Evolutionary conservation across 768 basidiomycete genomes (phyloP).

Genomic region (Gelatoporia subvermispora): DNA sequence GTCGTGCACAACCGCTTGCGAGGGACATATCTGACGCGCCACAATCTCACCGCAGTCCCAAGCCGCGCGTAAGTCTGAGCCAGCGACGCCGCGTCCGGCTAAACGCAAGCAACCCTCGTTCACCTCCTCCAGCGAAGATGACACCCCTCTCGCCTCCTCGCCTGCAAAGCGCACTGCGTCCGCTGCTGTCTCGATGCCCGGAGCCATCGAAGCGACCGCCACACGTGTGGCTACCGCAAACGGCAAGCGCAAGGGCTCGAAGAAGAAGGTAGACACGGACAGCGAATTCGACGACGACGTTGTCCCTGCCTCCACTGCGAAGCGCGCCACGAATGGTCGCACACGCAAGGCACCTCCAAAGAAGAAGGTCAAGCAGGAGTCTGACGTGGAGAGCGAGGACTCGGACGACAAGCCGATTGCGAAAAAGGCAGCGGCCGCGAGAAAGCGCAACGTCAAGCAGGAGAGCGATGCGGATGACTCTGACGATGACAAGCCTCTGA

Average conservation of each 20-base stretch:
- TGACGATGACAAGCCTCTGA: constrained; percentile 42
- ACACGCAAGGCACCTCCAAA: constrained; percentile 11
- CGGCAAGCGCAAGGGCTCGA: constrained; percentile 37
- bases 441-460: constrained; percentile 39
- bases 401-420: constrained; percentile 26
- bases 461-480: constrained; percentile 48
- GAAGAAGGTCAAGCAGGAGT: constrained; percentile 22
- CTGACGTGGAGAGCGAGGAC: constrained; percentile 24
- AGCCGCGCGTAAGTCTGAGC: constrained; percentile 43
- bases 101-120: constrained; percentile 61
- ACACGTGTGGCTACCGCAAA: constrained; percentile 21
- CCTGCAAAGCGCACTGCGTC: constrained; percentile 49
- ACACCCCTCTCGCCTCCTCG: constrained; percentile 68
- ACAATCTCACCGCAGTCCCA: constrained; percentile 40
- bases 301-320: constrained; percentile 39
- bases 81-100: constrained; percentile 24
- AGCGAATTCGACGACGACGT: constrained; percentile 40
- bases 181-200: constrained; percentile 36
- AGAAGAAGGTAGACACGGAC: constrained; percentile 29
- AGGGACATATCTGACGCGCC: not conserved
- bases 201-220: constrained; percentile 36
- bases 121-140: constrained; percentile 67
- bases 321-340: constrained; percentile 40
- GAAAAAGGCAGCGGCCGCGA: constrained; percentile 22
- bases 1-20: constrained; percentile 16